Evolutionary conservation across 140 eudicot species (phyloP).

Genomic region (Oenanthe javanica): DNA sequence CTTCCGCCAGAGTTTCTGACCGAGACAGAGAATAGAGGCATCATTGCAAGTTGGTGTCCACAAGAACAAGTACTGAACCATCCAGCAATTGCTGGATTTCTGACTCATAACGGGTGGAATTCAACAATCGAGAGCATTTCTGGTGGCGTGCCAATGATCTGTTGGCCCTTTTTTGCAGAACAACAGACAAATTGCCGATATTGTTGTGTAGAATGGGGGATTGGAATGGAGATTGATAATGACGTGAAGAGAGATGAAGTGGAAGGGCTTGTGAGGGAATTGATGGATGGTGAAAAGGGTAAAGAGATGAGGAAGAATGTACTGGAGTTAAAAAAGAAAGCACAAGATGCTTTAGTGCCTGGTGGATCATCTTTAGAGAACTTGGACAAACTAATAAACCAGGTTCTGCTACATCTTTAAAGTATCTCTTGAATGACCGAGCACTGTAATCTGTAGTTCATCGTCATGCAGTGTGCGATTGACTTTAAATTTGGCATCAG

Average conservation of each 20-base stretch:
- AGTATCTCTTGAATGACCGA: not conserved
- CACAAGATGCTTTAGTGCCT: constrained; percentile 27
- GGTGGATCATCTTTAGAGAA: constrained; percentile 39
- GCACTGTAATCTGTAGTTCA: too few relatives aligned
- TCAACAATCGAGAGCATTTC: constrained; percentile 64
- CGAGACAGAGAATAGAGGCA: constrained; percentile 42
- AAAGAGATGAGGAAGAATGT: constrained; percentile 37
- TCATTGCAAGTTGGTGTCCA: constrained; percentile 46
- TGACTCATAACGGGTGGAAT: constrained; percentile 78
- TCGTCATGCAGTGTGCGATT: not conserved
- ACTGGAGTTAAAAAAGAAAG: constrained; percentile 42
- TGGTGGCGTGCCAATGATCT: constrained; percentile 56
- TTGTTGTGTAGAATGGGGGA: constrained; percentile 55
- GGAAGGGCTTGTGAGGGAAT: constrained; percentile 47
- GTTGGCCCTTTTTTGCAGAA: constrained; percentile 81
- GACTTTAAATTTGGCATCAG: not conserved
- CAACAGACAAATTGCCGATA: constrained; percentile 56
- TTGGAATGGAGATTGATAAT: constrained; percentile 55
- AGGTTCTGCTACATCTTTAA: constrained; percentile 13
- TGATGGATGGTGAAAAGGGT: constrained; percentile 68
- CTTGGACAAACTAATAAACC: constrained; percentile 32
- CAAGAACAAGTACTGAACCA: constrained; percentile 52
- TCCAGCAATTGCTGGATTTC: constrained; percentile 47
- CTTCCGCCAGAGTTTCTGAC: constrained; percentile 40
- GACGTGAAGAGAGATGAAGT: constrained; percentile 67